These are phyloP conservation scores for Pavlovales sp. DNA, from an alignment of 208 protist species.

Conservation along the genomic window DNA sequence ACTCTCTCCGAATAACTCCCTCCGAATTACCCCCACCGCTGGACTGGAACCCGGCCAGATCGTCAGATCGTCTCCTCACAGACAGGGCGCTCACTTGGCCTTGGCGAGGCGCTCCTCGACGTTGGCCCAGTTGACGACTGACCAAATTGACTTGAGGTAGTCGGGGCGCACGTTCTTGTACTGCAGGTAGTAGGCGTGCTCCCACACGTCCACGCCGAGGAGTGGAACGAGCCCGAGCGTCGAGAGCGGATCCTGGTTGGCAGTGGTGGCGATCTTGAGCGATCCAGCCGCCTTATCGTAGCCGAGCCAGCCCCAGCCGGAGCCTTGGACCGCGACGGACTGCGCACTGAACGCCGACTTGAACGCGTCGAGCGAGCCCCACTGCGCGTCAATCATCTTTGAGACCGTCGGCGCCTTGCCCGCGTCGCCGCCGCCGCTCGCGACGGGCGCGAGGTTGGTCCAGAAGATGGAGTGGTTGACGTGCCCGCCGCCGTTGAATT, in stretches of 20 bases:
- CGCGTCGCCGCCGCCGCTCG: constrained; percentile 27
- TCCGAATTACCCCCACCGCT: too few species aligned
- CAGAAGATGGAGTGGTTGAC: constrained; percentile 70
- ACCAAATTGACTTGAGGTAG: constrained; percentile 37
- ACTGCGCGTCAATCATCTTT: constrained; percentile 40
- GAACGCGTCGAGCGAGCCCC: constrained; percentile 52
- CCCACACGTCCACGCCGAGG: constrained; percentile 35
- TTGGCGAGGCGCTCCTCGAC: constrained; percentile 19
- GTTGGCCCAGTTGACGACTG: constrained; percentile 34
- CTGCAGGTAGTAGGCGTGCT: constrained; percentile 48
- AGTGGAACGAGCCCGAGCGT: constrained; percentile 50
- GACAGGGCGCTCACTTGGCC: constrained; percentile 1
- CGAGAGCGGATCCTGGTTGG: constrained; percentile 55
- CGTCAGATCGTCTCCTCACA: too few species aligned
- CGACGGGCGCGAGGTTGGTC: constrained; percentile 53
- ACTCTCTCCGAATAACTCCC: too few species aligned
- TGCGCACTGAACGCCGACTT: constrained; percentile 49
- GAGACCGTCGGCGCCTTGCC: constrained; percentile 18
- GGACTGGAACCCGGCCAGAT: too few species aligned
- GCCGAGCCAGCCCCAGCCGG: constrained; percentile 66
- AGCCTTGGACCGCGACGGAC: constrained; percentile 61
- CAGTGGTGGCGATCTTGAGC: constrained; percentile 36
- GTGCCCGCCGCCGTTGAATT: constrained; percentile 67
- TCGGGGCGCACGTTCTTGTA: constrained; percentile 49
- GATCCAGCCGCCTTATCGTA: constrained; percentile 25